Percentiles rank a stretch among this genome's conserved stretches.
phyloP scores from a whole-genome alignment of 2,329 filamentous ascomycete species.

The Sphaerostilbella broomeana region DNA sequence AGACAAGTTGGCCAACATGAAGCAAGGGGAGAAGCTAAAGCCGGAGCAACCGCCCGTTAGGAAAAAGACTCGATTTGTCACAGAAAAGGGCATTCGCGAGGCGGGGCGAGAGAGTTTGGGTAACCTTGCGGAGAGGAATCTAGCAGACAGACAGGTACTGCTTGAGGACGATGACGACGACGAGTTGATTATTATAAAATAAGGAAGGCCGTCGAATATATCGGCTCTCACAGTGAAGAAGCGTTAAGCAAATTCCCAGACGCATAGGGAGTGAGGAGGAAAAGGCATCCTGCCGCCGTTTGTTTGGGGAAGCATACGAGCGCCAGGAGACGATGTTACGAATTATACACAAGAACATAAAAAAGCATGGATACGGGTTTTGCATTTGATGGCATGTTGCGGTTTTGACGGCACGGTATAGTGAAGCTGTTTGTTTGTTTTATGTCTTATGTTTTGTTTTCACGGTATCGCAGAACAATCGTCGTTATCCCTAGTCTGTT shows the following conservation, averaged over 20 bases:
- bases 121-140: slow-evolving; percentile 39
- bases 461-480: background rate
- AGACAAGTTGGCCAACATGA: slow-evolving; percentile 55
- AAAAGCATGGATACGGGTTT: slow-evolving; percentile 6
- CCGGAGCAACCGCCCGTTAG: slow-evolving; percentile 40
- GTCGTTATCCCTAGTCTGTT: no score
- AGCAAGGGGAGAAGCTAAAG: slow-evolving; percentile 48
- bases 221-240: no score
- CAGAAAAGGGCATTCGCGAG: slow-evolving; percentile 69
- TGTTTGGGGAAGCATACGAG: background rate
- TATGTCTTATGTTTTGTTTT: background rate
- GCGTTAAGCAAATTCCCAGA: no score
- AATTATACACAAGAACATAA: slow-evolving; percentile 4
- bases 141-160: slow-evolving; percentile 27
- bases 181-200: slow-evolving; percentile 43
- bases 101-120: slow-evolving; percentile 69
- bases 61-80: slow-evolving; percentile 76
- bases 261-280: no score
- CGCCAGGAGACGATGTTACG: slow-evolving; percentile 7
- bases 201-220: slow-evolving; percentile 5
- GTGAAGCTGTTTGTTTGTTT: no score
- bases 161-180: slow-evolving; percentile 43
- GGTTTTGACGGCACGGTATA: background rate
- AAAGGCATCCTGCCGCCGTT: no score
- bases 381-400: slow-evolving; percentile 6